These are phyloP conservation scores for Tuber borchii DNA, from an alignment of 495 filamentous ascomycete genomes.

Conservation along the genomic window DNA sequence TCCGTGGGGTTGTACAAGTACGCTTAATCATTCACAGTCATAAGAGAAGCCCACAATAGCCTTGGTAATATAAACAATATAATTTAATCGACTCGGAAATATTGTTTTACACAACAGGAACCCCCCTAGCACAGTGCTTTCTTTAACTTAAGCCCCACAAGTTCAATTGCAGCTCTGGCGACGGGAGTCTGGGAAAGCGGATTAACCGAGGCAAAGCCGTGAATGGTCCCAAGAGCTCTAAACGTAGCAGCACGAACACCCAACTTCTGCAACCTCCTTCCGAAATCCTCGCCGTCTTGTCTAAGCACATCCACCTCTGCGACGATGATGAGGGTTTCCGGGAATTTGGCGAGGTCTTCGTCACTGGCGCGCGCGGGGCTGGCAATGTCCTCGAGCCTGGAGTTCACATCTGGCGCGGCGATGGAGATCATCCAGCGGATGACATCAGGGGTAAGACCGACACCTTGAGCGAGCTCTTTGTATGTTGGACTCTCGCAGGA, in stretches of 20 bases:
- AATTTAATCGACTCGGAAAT: neutral
- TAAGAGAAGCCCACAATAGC: neutral
- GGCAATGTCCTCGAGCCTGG: conserved; percentile 26
- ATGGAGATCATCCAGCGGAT: conserved; percentile 13
- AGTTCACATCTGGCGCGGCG: conserved; percentile 17
- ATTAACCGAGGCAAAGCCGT: conserved; percentile 44
- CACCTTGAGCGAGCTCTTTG: conserved; percentile 21
- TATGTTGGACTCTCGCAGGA: conserved; percentile 23
- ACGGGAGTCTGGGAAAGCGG: conserved; percentile 22
- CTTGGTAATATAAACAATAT: neutral
- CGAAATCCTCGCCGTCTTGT: conserved; percentile 49
- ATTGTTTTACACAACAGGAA: neutral
- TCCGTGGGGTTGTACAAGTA: neutral
- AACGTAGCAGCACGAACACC: conserved; percentile 44
- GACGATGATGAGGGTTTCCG: conserved; percentile 47
- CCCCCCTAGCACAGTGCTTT: conserved; percentile 9
- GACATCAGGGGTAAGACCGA: conserved; percentile 11
- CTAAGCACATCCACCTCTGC: conserved; percentile 49
- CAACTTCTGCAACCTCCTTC: conserved; percentile 44
- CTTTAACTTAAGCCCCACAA: conserved; percentile 11
- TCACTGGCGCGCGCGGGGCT: conserved; percentile 30
- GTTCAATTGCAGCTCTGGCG: conserved; percentile 15
- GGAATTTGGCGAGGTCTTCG: conserved; percentile 41
- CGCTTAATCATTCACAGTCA: neutral
- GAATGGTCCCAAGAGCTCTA: conserved; percentile 43